phyloP scores from a whole-genome alignment of 2,329 filamentous ascomycete species.

The Diaporthe aspalathi region DNA sequence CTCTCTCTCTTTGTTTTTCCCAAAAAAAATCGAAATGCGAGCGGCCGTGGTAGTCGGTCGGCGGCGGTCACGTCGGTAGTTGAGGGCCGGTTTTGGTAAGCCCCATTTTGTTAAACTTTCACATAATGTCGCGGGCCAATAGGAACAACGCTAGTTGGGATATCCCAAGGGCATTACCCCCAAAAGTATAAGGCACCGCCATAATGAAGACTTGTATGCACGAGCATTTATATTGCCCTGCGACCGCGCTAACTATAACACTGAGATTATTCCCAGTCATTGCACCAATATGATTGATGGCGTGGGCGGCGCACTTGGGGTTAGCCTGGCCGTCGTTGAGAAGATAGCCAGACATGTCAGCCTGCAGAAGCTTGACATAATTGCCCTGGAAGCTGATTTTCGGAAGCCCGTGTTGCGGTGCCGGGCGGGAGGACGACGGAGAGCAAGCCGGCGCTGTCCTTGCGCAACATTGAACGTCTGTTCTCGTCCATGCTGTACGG shows the following conservation, averaged over 20 bases:
- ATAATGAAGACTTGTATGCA: neutral
- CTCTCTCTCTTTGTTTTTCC: too few species aligned
- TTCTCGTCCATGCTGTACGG: conserved; percentile 6
- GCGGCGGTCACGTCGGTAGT: conserved; percentile 55
- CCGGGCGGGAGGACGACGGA: conserved; percentile 12
- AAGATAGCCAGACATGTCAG: conserved; percentile 1
- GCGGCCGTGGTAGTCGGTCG: conserved; percentile 58
- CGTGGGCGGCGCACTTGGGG: conserved; percentile 21
- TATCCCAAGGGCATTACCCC: too few species aligned
- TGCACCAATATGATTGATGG: conserved; percentile 24
- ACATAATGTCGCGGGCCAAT: rapidly evolving
- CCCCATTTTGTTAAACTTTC: conserved; percentile 55
- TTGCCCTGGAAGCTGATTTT: conserved; percentile 24
- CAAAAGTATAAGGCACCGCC: too few species aligned
- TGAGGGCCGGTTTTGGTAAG: conserved; percentile 64
- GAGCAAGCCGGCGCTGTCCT: neutral
- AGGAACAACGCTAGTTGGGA: too few species aligned
- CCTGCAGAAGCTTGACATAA: conserved; percentile 14
- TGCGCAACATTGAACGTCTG: neutral
- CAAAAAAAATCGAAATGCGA: too few species aligned
- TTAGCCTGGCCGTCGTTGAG: conserved; percentile 20
- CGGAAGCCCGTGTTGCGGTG: conserved; percentile 22
- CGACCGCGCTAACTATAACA: conserved; percentile 55
- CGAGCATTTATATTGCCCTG: conserved; percentile 62
- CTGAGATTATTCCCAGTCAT: conserved; percentile 8